Evolutionary conservation across 1,284 basidiomycete genomes (phyloP), one percentile per base, ranked within the genome.

Genomic region (Chondrostereum purpureum): DNA sequence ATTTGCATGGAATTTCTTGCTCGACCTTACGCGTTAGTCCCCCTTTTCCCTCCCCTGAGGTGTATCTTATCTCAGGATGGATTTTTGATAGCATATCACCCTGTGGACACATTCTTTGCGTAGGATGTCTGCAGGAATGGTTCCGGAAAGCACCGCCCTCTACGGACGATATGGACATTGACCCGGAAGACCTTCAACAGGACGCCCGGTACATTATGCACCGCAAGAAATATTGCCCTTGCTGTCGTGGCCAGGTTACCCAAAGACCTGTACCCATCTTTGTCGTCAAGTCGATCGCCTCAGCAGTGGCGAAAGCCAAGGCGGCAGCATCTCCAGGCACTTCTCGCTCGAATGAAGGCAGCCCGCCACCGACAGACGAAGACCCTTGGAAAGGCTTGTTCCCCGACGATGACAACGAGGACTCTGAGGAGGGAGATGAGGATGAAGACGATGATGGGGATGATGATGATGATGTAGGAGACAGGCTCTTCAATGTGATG

Each of bases 341-440:
- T 14, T 51, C 52, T 3, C 48, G 46, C 4, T 50, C 42, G 4
- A 43, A 39, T 21, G 37, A 45, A 17, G 36, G 10, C 16, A 52
- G 50, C 23, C 50, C 47, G 18, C 42, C 45, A 34, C 27, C 60
- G 27, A 55, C 52, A 17, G 69, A 70, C 3, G 68, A 62, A 5
- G 78, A 85, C 55, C 82, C 81, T 0, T 85, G 81, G 82, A 72
- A 69, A 39, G 83, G 80, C 1, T 73, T 85, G 34, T 87, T 87
- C 60, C 67, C 64, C 0, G 61, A 68, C 2, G 64, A 60, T 24
- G 63, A 64, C 16, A 68, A 70, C 2, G 62, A 67, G 2, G 64
- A 63, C 16, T 10, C 11, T 13, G 39, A 41, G n/a, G n/a, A 41
- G 5, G 12, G 21, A 13, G 10, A 8, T 38, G 39, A 23, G 4